Percentiles rank a stretch among this genome's conserved stretches.
phyloP scores from a whole-genome alignment of 1,139 yeast species.

The Lodderomyces parapsilosis region DNA sequence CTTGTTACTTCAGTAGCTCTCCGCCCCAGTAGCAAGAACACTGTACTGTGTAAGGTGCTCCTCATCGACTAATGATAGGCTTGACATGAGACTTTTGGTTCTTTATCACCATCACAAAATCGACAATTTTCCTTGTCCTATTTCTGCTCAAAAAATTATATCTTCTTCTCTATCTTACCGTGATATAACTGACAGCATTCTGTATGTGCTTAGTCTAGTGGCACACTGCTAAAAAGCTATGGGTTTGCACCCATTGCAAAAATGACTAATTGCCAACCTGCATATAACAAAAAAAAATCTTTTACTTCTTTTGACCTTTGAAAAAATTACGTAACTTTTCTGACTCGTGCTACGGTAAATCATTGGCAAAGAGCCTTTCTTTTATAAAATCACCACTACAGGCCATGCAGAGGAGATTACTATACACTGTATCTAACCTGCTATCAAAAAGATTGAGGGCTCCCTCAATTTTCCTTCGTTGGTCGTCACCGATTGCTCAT shows the following conservation, averaged over 20 bases:
- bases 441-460: conserved; percentile 4
- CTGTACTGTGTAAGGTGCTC: too few relatives aligned
- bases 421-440: conserved; percentile 4
- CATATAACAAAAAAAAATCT: not conserved
- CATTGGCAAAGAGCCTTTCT: not conserved
- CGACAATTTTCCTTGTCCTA: too few relatives aligned
- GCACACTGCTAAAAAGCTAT: too few relatives aligned
- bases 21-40: too few relatives aligned
- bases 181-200: too few relatives aligned
- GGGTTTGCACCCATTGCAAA: not conserved
- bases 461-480: not conserved
- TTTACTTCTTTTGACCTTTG: not conserved
- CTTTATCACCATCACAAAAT: too few relatives aligned
- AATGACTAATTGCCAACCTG: not conserved
- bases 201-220: too few relatives aligned
- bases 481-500: not conserved
- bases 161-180: too few relatives aligned
- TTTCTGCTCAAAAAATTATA: too few relatives aligned
- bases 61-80: too few relatives aligned
- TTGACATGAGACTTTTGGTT: too few relatives aligned
- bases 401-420: conserved; percentile 6
- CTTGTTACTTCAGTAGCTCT: too few relatives aligned
- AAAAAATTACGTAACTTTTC: not conserved
- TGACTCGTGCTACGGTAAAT: conserved; percentile 1
- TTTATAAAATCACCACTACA: not conserved